Conservation (phyloP, 371 early-diverging fungal species). For the Mucor mucedo region DNA sequence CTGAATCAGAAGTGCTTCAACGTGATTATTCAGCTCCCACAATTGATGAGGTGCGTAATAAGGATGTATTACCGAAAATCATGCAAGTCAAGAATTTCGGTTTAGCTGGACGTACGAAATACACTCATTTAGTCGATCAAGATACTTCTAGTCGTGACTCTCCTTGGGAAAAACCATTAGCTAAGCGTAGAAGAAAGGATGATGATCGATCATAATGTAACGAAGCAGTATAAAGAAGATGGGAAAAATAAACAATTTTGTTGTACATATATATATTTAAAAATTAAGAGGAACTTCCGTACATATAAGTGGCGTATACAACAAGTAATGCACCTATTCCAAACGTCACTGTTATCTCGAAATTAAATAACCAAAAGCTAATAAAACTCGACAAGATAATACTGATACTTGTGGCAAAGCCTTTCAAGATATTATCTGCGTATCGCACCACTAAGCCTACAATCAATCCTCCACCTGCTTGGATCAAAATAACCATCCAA, state of each 20-base stretch:
- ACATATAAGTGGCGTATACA: conserved; percentile 73
- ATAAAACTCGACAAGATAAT: conserved; percentile 82
- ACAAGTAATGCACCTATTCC: conserved; percentile 73
- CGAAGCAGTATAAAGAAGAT: background rate
- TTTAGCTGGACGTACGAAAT: conserved; percentile 84
- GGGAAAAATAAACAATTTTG: background rate
- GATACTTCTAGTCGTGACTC: conserved; percentile 70
- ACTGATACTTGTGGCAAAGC: conserved; percentile 90
- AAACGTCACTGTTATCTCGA: conserved; percentile 65
- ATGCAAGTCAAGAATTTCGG: conserved; percentile 95
- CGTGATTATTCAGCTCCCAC: conserved; percentile 82
- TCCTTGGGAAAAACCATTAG: conserved; percentile 42
- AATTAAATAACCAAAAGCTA: conserved; percentile 73
- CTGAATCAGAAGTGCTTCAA: conserved; percentile 64
- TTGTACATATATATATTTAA: conserved; percentile 1
- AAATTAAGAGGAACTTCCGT: conserved; percentile 43
- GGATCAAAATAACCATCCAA: conserved; percentile 75
- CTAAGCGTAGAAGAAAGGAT: conserved; percentile 32
- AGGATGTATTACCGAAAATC: conserved; percentile 77
- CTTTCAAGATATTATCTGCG: conserved; percentile 94
- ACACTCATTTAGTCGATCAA: conserved; percentile 83
- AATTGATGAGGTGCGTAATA: conserved; percentile 70
- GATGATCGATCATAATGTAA: conserved; percentile 7
- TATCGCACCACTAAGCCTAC: conserved; percentile 93
- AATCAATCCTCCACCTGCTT: conserved; percentile 88